These are phyloP conservation scores for Fistulifera pelliculosa DNA, from an alignment of 108 stramenopile species.

Conservation along the genomic window DNA sequence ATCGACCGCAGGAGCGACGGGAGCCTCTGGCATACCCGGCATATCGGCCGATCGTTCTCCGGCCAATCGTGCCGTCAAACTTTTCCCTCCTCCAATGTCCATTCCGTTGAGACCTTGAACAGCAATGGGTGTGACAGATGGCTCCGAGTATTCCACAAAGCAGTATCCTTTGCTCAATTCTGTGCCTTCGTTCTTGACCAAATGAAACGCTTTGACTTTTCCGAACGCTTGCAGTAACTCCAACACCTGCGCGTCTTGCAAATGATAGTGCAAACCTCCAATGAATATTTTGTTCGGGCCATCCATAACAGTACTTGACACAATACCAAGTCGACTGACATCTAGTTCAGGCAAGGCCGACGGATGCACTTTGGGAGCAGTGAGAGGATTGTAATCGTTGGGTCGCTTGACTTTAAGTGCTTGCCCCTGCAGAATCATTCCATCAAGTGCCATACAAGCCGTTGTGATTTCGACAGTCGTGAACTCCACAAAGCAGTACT, in stretches of 20 bases:
- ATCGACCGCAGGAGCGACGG: slow-evolving; percentile 12
- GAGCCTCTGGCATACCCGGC: slow-evolving; percentile 11
- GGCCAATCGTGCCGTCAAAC: slow-evolving; percentile 80
- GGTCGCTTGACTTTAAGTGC: slow-evolving; percentile 92
- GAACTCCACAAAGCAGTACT: slow-evolving; percentile 96
- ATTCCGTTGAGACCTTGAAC: slow-evolving; percentile 93
- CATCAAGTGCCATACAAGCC: slow-evolving; percentile 87
- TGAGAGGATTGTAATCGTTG: slow-evolving; percentile 89
- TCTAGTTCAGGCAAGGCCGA: slow-evolving; percentile 49
- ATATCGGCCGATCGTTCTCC: slow-evolving; percentile 21
- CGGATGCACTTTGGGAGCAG: slow-evolving; percentile 64
- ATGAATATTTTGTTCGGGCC: slow-evolving; percentile 99
- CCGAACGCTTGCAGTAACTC: slow-evolving; percentile 94
- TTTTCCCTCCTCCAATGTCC: slow-evolving; percentile 90
- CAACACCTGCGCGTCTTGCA: slow-evolving; percentile 85
- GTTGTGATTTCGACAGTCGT: slow-evolving; percentile 88
- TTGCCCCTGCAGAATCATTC: slow-evolving; percentile 70
- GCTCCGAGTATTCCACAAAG: slow-evolving; percentile 92
- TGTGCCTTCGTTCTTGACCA: slow-evolving; percentile 44
- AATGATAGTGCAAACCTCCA: slow-evolving; percentile 94
- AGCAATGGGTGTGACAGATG: slow-evolving; percentile 69
- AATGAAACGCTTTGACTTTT: slow-evolving; percentile 85
- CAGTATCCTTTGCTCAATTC: slow-evolving; percentile 89
- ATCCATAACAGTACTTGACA: slow-evolving; percentile 84
- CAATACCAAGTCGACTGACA: slow-evolving; percentile 74